Base-by-base conservation (phyloP, 352 stramenopile genomes). In the Chloridella minuta region DNA sequence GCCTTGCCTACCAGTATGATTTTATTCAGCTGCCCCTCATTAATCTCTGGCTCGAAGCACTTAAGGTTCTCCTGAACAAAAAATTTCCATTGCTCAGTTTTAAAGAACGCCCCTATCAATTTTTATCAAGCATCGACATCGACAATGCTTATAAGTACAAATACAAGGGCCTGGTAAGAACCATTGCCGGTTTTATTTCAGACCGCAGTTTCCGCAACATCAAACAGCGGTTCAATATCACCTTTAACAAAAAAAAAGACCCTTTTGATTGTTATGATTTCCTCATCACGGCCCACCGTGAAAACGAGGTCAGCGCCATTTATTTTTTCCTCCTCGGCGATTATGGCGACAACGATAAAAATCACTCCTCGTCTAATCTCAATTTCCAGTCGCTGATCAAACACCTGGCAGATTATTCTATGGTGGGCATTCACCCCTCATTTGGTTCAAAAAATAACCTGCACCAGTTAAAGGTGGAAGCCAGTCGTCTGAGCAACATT, bases 141-240 rank as follows among this genome's bases (percentile, higher is more conserved):
- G 40, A 66, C n/a, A 66, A 66, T 66, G 40, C n/a, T n/a, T 66
- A 66, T 66, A 66, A 66, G n/a, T 66, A 66, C 40, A 66, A 66
- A n/a, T 66, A 18, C 40, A 66, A 66, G n/a, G 40, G 40, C n/a
- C n/a, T 66, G 10, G 40, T 66, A 66, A 66, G 40, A 66, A 66
- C 10, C 40, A 10, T 66, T 10, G 40, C 40, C 10, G 40, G 40
- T 66, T 18, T 66, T 66, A 66, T 66, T 66, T 66, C 40, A 10
- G 40, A 66, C 40, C 10, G n/a, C 10, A 66, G n/a, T 66, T 66
- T 66, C n/a, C 10, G 40, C n/a, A n/a, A 66, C 10, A 10, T 10
- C 10, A 66, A 66, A 66, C 40, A 66, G n/a, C 40, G 40, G 10
- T n/a, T 66, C 10, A 10, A n/a, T 66, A 66, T 66, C 10, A 18